Percentiles rank a stretch among this genome's conserved stretches.
Conservation (phyloP, 257 asterid species). For the Nicotiana tomentosiformis region DNA sequence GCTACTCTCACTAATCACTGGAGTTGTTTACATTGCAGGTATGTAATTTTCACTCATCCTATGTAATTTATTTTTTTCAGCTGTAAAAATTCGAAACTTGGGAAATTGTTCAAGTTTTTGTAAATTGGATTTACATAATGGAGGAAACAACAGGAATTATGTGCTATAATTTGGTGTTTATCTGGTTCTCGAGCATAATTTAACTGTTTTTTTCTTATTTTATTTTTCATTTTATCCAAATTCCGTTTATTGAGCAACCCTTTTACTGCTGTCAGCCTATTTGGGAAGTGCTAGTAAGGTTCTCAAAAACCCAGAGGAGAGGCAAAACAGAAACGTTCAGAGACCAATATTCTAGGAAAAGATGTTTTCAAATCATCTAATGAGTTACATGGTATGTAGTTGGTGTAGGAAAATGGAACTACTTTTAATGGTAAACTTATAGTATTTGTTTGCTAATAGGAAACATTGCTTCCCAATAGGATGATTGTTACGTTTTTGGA, state of each 20-base stretch:
- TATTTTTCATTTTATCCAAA: neutral
- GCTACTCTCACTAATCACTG: neutral
- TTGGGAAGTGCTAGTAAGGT: neutral
- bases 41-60: neutral
- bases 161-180: neutral
- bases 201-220: neutral
- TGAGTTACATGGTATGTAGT: neutral
- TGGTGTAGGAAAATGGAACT: neutral
- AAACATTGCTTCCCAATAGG: neutral
- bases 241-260: too few relatives aligned
- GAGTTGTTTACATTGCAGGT: neutral
- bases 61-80: neutral
- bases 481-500: neutral
- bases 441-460: neutral
- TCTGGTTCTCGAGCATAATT: neutral
- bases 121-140: neutral
- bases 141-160: neutral
- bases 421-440: neutral
- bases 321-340: neutral
- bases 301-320: neutral
- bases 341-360: neutral
- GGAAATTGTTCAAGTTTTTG: neutral
- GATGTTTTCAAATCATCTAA: neutral
- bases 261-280: neutral
- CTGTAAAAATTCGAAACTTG: neutral